Evolutionary conservation across 768 basidiomycete genomes (phyloP), one percentile per base, ranked within the genome.

Genomic region (Termitomyces sp.): DNA sequence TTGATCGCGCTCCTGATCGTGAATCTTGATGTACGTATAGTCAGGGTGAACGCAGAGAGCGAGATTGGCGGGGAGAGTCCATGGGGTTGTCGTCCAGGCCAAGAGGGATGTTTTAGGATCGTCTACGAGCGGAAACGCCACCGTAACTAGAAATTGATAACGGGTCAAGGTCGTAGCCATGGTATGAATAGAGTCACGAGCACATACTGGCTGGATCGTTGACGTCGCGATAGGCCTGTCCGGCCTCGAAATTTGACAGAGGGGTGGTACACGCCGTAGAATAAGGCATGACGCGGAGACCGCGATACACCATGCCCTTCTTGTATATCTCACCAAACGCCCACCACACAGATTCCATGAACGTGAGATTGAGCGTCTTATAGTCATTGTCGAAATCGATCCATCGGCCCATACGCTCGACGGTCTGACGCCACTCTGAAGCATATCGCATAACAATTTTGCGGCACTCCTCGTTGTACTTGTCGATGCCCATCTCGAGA

Each of bases 321-420:
- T 94, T 84, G 80, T 87, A 96, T n/a, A 99, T 81, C 68, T 94
- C 86, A 52, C 84, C 78, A 72, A 99, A 99, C 9, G 92, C 97
- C 97, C 97, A 99, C 97, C 97, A 99, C 11, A 97, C 92, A 46
- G 86, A 88, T 77, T 99, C 97, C 97, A 99, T 98, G 71, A 91
- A 99, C 9, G 85, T 76, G 7, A 85, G 72, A 66, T 98, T 94
- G 60, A 98, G 81, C 16, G 97, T 99, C 78, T 98, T 98, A 79
- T 99, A 99, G 66, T 98, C 97, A 64, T 98, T 91, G 72, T 99
- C 97, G 64, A 99, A 99, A 73, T 99, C 97, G 74, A 99, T 98
- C 97, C 97, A 99, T 60, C 97, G 86, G 34, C 96, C 97, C 89
- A 98, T 95, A 61, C 97, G 85, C 72, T 97, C 95, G 53, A 99